These are phyloP conservation scores for Coniochaeta sp. DNA, from an alignment of 2,329 filamentous ascomycete genomes.

Conservation along the genomic window DNA sequence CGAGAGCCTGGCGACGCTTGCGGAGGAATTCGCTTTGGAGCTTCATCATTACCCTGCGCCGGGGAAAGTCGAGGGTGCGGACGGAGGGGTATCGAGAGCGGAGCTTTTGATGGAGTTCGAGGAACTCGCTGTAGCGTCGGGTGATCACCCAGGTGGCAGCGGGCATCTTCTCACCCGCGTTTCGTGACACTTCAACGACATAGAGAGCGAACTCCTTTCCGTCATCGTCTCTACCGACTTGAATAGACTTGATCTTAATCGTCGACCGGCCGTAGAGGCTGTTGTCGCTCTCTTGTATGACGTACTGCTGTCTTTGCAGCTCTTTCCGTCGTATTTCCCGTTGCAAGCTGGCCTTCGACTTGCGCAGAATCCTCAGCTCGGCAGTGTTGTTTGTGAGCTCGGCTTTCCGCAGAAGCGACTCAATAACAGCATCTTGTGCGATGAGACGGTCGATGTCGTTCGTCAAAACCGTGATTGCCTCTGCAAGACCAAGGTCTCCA, in stretches of 20 bases:
- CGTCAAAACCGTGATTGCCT: constrained; percentile 84
- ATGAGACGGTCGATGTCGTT: constrained; percentile 84
- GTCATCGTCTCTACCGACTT: constrained; percentile 86
- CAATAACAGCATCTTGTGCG: constrained; percentile 83
- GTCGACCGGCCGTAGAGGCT: constrained; percentile 89
- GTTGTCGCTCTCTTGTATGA: constrained; percentile 96
- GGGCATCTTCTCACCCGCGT: constrained; percentile 91
- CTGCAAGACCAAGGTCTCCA: constrained; percentile 85
- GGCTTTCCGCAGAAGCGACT: constrained; percentile 86
- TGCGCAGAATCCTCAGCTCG: constrained; percentile 83
- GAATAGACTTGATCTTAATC: constrained; percentile 84
- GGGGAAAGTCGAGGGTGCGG: constrained; percentile 82
- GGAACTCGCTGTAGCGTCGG: constrained; percentile 94
- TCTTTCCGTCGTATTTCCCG: constrained; percentile 91
- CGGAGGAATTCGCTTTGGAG: constrained; percentile 93
- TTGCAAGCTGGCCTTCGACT: constrained; percentile 89
- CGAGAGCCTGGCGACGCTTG: constrained; percentile 75
- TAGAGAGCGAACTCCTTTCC: constrained; percentile 92
- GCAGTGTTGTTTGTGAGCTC: constrained; percentile 96
- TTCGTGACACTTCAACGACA: constrained; percentile 82
- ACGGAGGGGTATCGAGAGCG: constrained; percentile 82
- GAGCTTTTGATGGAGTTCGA: constrained; percentile 86
- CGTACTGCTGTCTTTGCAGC: constrained; percentile 92
- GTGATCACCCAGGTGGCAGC: constrained; percentile 91
- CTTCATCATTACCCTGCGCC: constrained; percentile 90